These are phyloP conservation scores for Puya raimondii DNA, from an alignment of 176 grass and related monocot genomes.

Conservation along the genomic window DNA sequence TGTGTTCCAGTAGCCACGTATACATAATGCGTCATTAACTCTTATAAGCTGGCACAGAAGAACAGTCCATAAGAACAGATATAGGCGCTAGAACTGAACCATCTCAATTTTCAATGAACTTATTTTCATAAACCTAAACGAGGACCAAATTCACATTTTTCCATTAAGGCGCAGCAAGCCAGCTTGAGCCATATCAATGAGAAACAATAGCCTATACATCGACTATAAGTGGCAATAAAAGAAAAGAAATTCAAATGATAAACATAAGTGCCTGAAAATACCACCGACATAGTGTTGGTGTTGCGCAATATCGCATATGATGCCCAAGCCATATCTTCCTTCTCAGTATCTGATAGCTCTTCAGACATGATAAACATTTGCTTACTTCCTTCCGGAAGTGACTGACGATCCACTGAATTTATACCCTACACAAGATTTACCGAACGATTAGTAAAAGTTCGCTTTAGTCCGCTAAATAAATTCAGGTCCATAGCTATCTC, in stretches of 20 bases:
- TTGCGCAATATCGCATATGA: conserved; percentile 68
- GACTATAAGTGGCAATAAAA: no score
- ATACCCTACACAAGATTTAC: conserved; percentile 47
- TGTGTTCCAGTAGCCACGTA: conserved; percentile 82
- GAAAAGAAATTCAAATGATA: no score
- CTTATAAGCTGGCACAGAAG: conserved; percentile 51
- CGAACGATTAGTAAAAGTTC: not conserved
- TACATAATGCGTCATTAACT: conserved; percentile 41
- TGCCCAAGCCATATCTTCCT: conserved; percentile 80
- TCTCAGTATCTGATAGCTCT: conserved; percentile 32
- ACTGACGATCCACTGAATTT: conserved; percentile 42
- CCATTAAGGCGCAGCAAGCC: no score
- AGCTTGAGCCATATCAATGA: no score
- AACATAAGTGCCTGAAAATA: conserved; percentile 23
- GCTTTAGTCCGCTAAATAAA: not conserved
- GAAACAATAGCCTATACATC: no score
- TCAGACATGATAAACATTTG: conserved; percentile 73
- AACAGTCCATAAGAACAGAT: conserved; percentile 8
- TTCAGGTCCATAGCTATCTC: not conserved
- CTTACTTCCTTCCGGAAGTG: conserved; percentile 54
- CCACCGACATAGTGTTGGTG: conserved; percentile 83
- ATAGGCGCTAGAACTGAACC: not conserved
- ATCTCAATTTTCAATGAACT: not conserved
- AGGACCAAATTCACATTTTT: no score
- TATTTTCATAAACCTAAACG: no score